Base-by-base conservation (phyloP, 1,139 yeast genomes). In the Pichia sp. region DNA sequence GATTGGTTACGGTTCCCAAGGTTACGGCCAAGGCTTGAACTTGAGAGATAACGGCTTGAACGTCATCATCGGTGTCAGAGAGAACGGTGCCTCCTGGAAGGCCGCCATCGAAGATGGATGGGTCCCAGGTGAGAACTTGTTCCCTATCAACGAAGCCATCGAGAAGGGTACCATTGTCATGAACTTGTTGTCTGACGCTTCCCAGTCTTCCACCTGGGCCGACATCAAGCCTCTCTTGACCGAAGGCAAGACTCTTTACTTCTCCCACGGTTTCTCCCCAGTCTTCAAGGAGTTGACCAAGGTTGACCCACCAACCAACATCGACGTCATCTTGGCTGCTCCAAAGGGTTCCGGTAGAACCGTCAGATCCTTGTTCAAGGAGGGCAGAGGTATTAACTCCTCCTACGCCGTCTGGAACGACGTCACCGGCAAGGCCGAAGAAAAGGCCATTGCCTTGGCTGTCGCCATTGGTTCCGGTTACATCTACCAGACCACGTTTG, bases 291-390 rank as follows among this genome's bases (percentile, higher is more conserved):
- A 90, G 68, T 85, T 93, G 79, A 93, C 99, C 75, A 80, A 90
- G 72, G 99, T 93, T 69, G 97, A 84, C 70, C 87, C 97, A 69
- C 99, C 99, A 79, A 77, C 79, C 67, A 88, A 92, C 78, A 84
- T 93, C 69, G 99, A 93, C 73, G 98, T 92, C 68, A 93, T 93
- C 78, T 83, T 93, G 72, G 99, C 93, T 71, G 99, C 99, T 76
- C 99, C 99, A 80, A 93, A 93, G 88, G 99, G 99, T 75, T 92
- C 98, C 64, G 99, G 99, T 79, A 90, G 99, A 82, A 93, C 99
- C 68, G 99, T 93, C 69, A 89, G 99, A 83, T 86, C 98, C 63
- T 82, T 93, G 72, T 93, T 93, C 93, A 92, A 93, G 83, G 99
- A 93, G 82, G 99, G 99, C 75, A 92, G 99, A 81, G 99, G 99